These are phyloP conservation scores for Cercophora newfieldiana DNA, from an alignment of 495 filamentous ascomycete genomes.

Conservation along the genomic window DNA sequence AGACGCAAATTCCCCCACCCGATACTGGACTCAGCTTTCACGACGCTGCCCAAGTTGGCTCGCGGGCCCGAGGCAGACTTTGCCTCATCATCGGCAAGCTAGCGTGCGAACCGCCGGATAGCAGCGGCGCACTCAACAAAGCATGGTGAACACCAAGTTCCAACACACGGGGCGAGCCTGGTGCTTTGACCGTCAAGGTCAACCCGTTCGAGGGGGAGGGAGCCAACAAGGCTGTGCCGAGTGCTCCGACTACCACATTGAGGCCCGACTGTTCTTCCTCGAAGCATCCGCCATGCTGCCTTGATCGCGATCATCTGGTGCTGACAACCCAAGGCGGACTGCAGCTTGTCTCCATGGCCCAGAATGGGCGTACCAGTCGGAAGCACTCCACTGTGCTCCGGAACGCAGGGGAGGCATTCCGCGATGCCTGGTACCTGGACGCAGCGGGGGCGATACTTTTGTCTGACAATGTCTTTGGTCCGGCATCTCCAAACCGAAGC, in stretches of 20 bases:
- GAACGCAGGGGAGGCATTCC: neutral
- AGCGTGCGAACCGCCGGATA: no score
- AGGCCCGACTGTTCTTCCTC: neutral
- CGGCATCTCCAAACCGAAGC: neutral
- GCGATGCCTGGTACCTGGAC: neutral
- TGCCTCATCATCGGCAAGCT: neutral
- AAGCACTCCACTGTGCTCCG: neutral
- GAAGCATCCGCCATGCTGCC: neutral
- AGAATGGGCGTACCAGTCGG: neutral
- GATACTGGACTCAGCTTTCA: no score
- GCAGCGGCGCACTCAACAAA: neutral
- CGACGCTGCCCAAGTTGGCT: neutral
- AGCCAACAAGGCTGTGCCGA: neutral
- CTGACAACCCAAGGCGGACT: neutral
- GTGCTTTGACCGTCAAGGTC: neutral
- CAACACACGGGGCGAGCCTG: neutral
- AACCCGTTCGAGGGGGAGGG: neutral
- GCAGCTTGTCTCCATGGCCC: neutral
- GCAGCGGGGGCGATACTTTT: neutral
- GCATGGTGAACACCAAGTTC: no score
- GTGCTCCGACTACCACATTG: neutral
- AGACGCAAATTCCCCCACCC: no score
- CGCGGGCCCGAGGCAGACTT: neutral
- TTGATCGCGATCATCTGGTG: neutral
- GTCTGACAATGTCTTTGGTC: neutral